Percentiles rank a stretch among this genome's conserved stretches.
Evolutionary conservation across 2,329 filamentous ascomycete genomes (phyloP).

Genomic region (Phialocephala subalpina): DNA sequence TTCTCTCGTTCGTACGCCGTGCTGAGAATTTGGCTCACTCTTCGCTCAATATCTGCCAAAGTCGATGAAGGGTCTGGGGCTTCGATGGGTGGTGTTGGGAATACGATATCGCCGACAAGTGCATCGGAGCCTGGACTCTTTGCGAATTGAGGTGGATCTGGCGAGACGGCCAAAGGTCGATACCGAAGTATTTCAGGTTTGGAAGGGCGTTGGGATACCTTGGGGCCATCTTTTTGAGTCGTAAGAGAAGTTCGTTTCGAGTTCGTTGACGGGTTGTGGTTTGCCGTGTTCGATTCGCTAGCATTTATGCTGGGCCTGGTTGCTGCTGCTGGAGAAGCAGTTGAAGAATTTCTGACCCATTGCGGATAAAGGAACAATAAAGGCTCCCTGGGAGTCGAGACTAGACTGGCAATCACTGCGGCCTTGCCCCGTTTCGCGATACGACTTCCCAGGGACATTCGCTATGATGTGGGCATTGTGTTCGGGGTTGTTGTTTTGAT

Average conservation of each 20-base stretch:
- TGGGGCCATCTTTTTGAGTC: neutral
- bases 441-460: constrained; percentile 53
- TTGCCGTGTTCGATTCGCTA: neutral
- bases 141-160: neutral
- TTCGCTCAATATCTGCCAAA: neutral
- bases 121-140: neutral
- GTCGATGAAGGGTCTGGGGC: neutral
- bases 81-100: neutral
- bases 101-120: neutral
- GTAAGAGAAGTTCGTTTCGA: neutral
- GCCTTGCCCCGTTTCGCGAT: constrained; percentile 50
- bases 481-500: constrained; percentile 14
- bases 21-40: constrained; percentile 11
- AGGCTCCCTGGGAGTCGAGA: constrained; percentile 50
- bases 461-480: constrained; percentile 35
- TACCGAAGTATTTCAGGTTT: neutral
- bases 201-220: neutral
- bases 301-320: neutral
- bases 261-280: neutral
- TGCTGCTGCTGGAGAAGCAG: constrained; percentile 12
- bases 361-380: constrained; percentile 54
- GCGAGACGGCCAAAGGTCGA: neutral
- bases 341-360: constrained; percentile 45
- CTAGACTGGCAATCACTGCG: constrained; percentile 47
- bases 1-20: constrained; percentile 3